Conservation (phyloP, 345 rosid genomes). For the Gossypium stocksii region DNA sequence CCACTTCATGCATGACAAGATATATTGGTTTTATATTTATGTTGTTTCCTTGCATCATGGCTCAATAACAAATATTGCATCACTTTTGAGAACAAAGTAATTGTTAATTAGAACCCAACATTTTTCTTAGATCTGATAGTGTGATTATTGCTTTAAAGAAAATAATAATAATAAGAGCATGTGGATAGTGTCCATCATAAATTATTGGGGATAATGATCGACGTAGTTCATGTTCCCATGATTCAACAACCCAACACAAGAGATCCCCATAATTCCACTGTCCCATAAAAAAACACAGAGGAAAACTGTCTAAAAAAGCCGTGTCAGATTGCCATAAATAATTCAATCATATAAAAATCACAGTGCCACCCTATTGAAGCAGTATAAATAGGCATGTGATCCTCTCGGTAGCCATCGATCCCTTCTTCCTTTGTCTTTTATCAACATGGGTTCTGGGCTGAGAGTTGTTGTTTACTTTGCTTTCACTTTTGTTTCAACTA, state of each 20-base stretch:
- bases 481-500: conserved; percentile 19
- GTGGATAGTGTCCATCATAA: not conserved
- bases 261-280: conserved; percentile 16
- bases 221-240: conserved; percentile 4
- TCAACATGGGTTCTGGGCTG: conserved; percentile 19
- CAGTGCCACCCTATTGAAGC: conserved; percentile 21
- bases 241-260: conserved; percentile 26
- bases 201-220: not conserved
- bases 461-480: conserved; percentile 5
- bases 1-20: not conserved
- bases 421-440: not conserved
- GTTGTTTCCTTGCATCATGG: not conserved
- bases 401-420: conserved; percentile 19
- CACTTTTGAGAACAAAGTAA: not conserved
- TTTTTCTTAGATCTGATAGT: not conserved
- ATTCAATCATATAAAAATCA: conserved; percentile 8
- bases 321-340: conserved; percentile 28
- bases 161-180: not conserved
- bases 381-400: conserved; percentile 45
- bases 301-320: conserved; percentile 25
- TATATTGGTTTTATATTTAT: not conserved
- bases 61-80: not conserved
- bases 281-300: conserved; percentile 16
- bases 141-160: not conserved
- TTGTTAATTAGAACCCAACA: not conserved